phyloP scores from a whole-genome alignment of 1,284 basidiomycete species.

The Sporisorium iseilematis-ciliati region DNA sequence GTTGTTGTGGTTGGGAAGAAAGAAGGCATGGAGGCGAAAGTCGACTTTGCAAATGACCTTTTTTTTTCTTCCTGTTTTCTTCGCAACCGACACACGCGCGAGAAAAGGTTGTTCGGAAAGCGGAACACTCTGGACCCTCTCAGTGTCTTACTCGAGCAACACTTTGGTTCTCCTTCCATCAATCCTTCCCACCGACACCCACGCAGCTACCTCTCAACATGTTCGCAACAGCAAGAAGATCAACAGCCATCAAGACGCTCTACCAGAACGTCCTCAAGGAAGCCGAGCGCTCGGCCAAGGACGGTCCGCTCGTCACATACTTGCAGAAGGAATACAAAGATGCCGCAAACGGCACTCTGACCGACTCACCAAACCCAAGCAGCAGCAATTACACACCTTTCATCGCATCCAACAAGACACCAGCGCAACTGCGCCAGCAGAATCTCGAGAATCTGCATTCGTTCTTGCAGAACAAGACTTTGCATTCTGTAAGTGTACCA shows the following conservation, averaged over 20 bases:
- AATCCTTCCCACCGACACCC: background rate
- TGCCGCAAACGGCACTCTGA: background rate
- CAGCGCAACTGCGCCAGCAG: constrained; percentile 30
- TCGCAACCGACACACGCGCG: constrained; percentile 15
- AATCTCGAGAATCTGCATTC: constrained; percentile 76
- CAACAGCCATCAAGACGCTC: constrained; percentile 29
- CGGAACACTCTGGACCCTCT: constrained; percentile 23
- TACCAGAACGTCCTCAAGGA: constrained; percentile 38
- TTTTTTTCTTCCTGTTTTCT: constrained; percentile 3
- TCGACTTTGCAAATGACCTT: background rate
- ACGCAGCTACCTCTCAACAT: constrained; percentile 6
- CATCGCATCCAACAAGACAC: constrained; percentile 28
- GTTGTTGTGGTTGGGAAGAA: constrained; percentile 17
- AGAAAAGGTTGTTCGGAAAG: constrained; percentile 24
- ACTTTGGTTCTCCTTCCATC: background rate
- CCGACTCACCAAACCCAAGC: constrained; percentile 2
- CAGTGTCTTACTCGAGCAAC: background rate
- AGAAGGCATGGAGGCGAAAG: background rate
- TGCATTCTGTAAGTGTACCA: constrained; percentile 73
- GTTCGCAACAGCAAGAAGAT: constrained; percentile 33
- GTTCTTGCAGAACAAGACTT: constrained; percentile 79
- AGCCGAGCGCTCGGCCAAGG: constrained; percentile 34
- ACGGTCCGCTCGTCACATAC: constrained; percentile 34
- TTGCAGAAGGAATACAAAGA: constrained; percentile 37
- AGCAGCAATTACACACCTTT: constrained; percentile 31